These are phyloP conservation scores for Cyclotella atomus DNA, from an alignment of 108 stramenopile species.

Conservation along the genomic window DNA sequence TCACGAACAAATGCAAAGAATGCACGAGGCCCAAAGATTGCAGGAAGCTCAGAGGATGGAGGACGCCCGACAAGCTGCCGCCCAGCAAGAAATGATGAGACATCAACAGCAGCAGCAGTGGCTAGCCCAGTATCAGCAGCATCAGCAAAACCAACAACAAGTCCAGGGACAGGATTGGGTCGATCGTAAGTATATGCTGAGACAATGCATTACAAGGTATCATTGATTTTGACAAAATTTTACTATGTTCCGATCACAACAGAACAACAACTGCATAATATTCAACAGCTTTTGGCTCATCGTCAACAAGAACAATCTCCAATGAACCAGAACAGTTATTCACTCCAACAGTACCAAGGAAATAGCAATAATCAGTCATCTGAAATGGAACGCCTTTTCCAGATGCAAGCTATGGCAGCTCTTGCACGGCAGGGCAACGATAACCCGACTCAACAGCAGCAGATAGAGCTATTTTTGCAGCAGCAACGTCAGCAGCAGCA, in stretches of 20 bases:
- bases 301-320: constrained; percentile 23
- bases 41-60: constrained; percentile 5
- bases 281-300: constrained; percentile 26
- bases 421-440: not conserved
- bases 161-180: constrained; percentile 12
- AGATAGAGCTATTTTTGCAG: constrained; percentile 26
- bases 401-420: constrained; percentile 23
- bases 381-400: constrained; percentile 35
- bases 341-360: constrained; percentile 3
- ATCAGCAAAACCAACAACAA: constrained; percentile 15
- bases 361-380: constrained; percentile 9
- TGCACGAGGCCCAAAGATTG: constrained; percentile 13
- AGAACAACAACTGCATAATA: constrained; percentile 29
- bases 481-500: constrained; percentile 12
- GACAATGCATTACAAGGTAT: not conserved
- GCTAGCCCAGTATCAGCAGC: constrained; percentile 12
- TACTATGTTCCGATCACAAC: not conserved
- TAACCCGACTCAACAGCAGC: constrained; percentile 16
- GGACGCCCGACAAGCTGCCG: not conserved
- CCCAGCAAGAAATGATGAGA: constrained; percentile 22
- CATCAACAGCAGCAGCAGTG: constrained; percentile 32
- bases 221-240: not conserved
- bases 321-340: not conserved
- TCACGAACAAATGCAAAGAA: constrained; percentile 14
- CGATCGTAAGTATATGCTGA: constrained; percentile 4